Base-by-base conservation (phyloP, 306 rosid genomes). In the Mimosa bimucronata region DNA sequence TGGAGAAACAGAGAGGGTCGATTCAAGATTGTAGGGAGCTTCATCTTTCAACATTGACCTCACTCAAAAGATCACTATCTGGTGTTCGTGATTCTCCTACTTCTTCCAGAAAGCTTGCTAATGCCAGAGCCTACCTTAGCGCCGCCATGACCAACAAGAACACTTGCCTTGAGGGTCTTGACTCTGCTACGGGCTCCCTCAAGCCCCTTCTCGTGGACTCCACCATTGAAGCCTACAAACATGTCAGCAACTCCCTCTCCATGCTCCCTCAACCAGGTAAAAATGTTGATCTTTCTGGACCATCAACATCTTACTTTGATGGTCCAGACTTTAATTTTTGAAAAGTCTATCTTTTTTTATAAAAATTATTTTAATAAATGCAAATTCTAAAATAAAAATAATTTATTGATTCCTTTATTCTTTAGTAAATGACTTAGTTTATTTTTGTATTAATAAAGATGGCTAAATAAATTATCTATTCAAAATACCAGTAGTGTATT, bases 131-230 rank as follows among this genome's bases (percentile, higher is more conserved):
- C 9, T 93, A 87, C 58, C 94, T 93, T 9, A 93, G 98, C 80
- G 98, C 97, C 73, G 89, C 98, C 21, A 80, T 93, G 13, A 91
- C 98, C 44, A 93, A 93, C 91, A 91, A 91, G 83, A 82, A 90
- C 90, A 93, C 98, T 9, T 93, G 98, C 73, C 50, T 93, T 72
- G 97, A 93, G 84, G 94, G 97, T 28, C 83, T 93, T 34, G 92
- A 88, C 25, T 85, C 92, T 37, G 89, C 92, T 26, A 86, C 94
- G 1, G 97, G 97, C 66, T 81, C 92, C 42, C 68, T 88, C 66
- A 93, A 91, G 87, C 87, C 86, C 55, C 68, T 62, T 58, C 81
- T 93, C 2, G 85, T 89, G 29, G 46, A 82, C 55, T 85, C 94
- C 69, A 81, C 91, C 13, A 61, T 71, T 19, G 55, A 70, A 71